A percentile compares a stretch with the other conserved stretches of the same genome.
These are phyloP conservation scores for Pestalotiopsis sp. DNA, from an alignment of 2,329 filamentous ascomycete genomes.

Conservation along the genomic window DNA sequence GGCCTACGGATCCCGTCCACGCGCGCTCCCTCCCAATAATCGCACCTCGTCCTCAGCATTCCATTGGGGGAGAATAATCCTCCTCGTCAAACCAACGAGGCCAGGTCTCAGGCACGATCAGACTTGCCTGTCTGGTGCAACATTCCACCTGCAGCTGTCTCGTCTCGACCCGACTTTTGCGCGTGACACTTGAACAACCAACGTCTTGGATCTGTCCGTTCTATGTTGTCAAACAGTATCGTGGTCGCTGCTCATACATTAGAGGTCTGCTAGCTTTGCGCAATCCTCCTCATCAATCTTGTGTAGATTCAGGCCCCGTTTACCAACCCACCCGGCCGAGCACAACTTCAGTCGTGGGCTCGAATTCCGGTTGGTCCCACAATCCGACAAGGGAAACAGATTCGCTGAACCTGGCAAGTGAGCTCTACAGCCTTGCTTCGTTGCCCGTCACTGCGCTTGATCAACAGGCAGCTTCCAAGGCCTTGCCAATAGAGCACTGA, in stretches of 20 bases:
- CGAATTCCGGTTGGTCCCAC: background rate
- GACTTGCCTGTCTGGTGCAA: slow-evolving; percentile 1
- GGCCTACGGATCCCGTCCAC: background rate
- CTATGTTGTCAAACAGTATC: slow-evolving; percentile 12
- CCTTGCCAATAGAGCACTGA: background rate
- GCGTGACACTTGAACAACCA: slow-evolving; percentile 10
- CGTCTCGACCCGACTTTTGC: slow-evolving; percentile 1
- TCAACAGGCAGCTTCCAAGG: background rate
- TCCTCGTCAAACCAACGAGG: background rate
- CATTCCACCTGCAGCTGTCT: slow-evolving; percentile 11
- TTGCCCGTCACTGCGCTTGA: background rate
- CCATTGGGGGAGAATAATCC: background rate
- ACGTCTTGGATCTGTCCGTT: slow-evolving; percentile 1
- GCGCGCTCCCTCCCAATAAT: background rate
- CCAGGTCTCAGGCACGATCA: slow-evolving; percentile 11
- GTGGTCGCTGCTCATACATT: background rate
- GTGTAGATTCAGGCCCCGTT: background rate
- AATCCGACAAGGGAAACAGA: background rate
- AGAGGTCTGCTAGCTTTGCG: background rate
- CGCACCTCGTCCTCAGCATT: background rate
- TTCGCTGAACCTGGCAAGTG: background rate
- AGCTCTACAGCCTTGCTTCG: background rate
- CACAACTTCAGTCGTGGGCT: background rate
- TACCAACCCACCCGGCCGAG: background rate
- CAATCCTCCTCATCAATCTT: background rate